These are phyloP conservation scores for Cucumis hystrix DNA, from an alignment of 306 rosid species.

Conservation along the genomic window DNA sequence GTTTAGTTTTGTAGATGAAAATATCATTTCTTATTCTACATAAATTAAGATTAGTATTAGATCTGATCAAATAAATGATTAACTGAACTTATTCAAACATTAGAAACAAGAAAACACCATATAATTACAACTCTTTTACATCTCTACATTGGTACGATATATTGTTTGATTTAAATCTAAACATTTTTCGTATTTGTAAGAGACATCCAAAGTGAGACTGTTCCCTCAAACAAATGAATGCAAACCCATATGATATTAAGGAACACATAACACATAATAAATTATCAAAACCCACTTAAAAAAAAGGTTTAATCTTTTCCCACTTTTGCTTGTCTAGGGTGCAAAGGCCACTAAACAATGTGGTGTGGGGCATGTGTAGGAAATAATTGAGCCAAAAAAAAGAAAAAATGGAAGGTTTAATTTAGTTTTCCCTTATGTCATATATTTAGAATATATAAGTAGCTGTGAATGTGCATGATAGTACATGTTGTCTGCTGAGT, in stretches of 20 bases:
- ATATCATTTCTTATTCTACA: too few species aligned
- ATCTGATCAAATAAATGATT: too few species aligned
- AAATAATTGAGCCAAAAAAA: conserved; percentile 1
- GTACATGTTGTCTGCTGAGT: conserved; percentile 2
- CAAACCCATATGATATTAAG: background rate
- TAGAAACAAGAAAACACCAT: too few species aligned
- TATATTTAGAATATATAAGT: background rate
- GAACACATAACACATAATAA: background rate
- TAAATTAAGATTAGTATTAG: too few species aligned
- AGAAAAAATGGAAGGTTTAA: background rate
- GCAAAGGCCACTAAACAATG: conserved; percentile 7
- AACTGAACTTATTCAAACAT: too few species aligned
- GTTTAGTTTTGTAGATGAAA: too few species aligned
- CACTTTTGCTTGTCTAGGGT: conserved; percentile 1
- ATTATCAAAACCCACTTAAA: background rate
- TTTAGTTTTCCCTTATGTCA: conserved; percentile 1
- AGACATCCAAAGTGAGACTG: background rate
- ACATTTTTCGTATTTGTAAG: background rate
- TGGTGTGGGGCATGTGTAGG: background rate
- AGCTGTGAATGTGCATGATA: conserved; percentile 3
- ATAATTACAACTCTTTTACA: too few species aligned
- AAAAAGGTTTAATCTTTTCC: background rate
- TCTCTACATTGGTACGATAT: too few species aligned
- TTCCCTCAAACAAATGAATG: background rate
- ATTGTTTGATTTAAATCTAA: too few species aligned